A percentile compares a stretch with the other conserved stretches of the same genome.
Evolutionary conservation across 2,329 filamentous ascomycete species (phyloP).

Genomic region (Pseudogymnoascus sp.): DNA sequence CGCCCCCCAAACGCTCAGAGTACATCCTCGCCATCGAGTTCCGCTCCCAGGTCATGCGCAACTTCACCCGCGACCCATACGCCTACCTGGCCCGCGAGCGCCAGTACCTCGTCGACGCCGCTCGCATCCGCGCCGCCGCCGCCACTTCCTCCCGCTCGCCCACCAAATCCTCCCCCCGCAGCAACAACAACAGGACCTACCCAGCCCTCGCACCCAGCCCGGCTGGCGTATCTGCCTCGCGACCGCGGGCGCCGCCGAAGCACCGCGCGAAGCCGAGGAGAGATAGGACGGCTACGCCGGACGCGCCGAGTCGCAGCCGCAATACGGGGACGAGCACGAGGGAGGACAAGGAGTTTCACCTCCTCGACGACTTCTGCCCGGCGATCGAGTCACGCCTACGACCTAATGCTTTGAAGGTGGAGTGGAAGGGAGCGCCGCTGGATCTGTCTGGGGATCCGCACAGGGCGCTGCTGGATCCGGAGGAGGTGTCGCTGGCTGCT

Average conservation of each 20-base stretch:
- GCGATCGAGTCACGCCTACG: conserved; percentile 54
- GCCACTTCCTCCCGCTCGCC: background rate
- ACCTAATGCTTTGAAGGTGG: conserved; percentile 66
- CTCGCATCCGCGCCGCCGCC: conserved; percentile 16
- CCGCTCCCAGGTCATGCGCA: conserved; percentile 40
- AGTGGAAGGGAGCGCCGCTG: conserved; percentile 76
- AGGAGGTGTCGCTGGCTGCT: conserved; percentile 68
- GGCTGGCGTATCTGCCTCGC: conserved; percentile 18
- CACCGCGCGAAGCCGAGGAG: conserved; percentile 7
- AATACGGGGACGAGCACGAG: conserved; percentile 51
- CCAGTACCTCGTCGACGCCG: conserved; percentile 22
- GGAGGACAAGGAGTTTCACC: conserved; percentile 73
- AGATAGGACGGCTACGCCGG: conserved; percentile 25
- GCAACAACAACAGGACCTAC: conserved; percentile 15
- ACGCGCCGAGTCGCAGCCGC: conserved; percentile 27
- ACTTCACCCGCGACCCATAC: conserved; percentile 21
- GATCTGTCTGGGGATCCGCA: conserved; percentile 68
- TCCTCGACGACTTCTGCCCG: conserved; percentile 65
- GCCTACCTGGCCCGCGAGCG: conserved; percentile 23
- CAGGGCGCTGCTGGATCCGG: conserved; percentile 60
- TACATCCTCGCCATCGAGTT: conserved; percentile 47
- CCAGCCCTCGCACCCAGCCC: conserved; percentile 21
- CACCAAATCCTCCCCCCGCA: background rate
- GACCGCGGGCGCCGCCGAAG: conserved; percentile 23
- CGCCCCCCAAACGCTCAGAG: conserved; percentile 43